Percentiles rank a stretch among this genome's conserved stretches.
Conservation (phyloP, 2,329 filamentous ascomycete species). For the Pezicula neosporulosa region DNA sequence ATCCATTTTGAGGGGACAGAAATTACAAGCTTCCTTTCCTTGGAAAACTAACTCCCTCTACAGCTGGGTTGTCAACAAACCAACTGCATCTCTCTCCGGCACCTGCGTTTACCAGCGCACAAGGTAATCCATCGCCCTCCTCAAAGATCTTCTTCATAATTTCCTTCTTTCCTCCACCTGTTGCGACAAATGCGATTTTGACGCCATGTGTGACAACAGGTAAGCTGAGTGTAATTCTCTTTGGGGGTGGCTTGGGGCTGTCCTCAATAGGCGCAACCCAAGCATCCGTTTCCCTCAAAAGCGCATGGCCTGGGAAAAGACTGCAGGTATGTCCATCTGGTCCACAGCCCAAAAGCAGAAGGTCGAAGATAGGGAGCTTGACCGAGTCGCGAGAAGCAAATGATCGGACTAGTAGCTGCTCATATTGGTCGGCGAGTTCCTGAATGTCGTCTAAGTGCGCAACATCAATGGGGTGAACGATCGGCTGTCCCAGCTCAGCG, state of each 20-base stretch:
- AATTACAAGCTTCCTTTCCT: conserved; percentile 62
- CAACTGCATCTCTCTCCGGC: conserved; percentile 86
- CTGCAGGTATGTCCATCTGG: conserved; percentile 98
- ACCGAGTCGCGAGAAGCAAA: conserved; percentile 94
- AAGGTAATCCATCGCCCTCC: conserved; percentile 72
- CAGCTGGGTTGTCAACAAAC: conserved; percentile 87
- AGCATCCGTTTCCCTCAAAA: conserved; percentile 80
- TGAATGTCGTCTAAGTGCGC: conserved; percentile 69
- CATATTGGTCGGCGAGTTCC: conserved; percentile 91
- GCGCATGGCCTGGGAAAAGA: conserved; percentile 84
- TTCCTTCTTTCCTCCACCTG: conserved; percentile 83
- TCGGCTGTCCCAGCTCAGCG: conserved; percentile 55
- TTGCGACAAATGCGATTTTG: conserved; percentile 87
- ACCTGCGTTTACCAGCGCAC: conserved; percentile 80
- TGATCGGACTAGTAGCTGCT: conserved; percentile 77
- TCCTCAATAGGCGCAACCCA: conserved; percentile 93
- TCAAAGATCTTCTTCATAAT: conserved; percentile 92
- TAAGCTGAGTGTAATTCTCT: conserved; percentile 86
- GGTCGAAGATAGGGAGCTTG: conserved; percentile 90
- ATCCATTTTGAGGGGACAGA: conserved; percentile 24
- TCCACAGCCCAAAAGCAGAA: conserved; percentile 88
- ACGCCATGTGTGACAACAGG: conserved; percentile 86
- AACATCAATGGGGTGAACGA: conserved; percentile 75
- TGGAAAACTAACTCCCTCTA: conserved; percentile 82
- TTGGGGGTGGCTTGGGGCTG: conserved; percentile 90